Evolutionary conservation across 441 rosid species (phyloP).

Genomic region (Gossypium lobatum): DNA sequence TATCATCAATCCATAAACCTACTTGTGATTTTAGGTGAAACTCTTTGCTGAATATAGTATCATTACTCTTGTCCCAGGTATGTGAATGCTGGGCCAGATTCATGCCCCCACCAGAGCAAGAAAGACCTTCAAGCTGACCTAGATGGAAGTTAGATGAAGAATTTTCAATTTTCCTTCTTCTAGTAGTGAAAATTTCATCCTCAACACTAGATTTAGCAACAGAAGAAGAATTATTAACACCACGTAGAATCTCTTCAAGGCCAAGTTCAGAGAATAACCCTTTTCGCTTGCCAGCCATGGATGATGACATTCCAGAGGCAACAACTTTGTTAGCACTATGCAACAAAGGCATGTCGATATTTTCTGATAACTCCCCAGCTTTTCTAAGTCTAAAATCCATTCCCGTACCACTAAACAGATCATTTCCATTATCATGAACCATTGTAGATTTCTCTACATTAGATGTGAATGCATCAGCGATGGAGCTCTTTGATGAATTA

Average conservation of each 20-base stretch:
- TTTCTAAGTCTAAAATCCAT: slow-evolving; percentile 20
- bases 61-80: slow-evolving; percentile 20
- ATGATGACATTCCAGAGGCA: slow-evolving; percentile 25
- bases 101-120: slow-evolving; percentile 30
- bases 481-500: slow-evolving; percentile 28
- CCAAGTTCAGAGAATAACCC: slow-evolving; percentile 74
- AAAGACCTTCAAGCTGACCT: slow-evolving; percentile 24
- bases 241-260: slow-evolving; percentile 53
- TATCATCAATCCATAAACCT: slow-evolving; percentile 72
- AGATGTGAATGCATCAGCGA: slow-evolving; percentile 21
- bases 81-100: slow-evolving; percentile 19
- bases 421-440: slow-evolving; percentile 29
- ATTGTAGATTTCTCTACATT: slow-evolving; percentile 19
- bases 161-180: slow-evolving; percentile 48
- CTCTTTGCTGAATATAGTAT: slow-evolving; percentile 23
- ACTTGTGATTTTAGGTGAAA: slow-evolving; percentile 37
- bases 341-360: slow-evolving; percentile 23
- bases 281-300: slow-evolving; percentile 32
- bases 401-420: slow-evolving; percentile 42
- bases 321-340: slow-evolving; percentile 12
- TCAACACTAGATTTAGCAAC: slow-evolving; percentile 24
- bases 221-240: slow-evolving; percentile 28
- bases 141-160: slow-evolving; percentile 31
- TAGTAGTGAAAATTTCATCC: slow-evolving; percentile 36
- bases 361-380: slow-evolving; percentile 30